Base-by-base conservation (phyloP, 192 early-diverging fungal species). In the Podila verticillata region DNA sequence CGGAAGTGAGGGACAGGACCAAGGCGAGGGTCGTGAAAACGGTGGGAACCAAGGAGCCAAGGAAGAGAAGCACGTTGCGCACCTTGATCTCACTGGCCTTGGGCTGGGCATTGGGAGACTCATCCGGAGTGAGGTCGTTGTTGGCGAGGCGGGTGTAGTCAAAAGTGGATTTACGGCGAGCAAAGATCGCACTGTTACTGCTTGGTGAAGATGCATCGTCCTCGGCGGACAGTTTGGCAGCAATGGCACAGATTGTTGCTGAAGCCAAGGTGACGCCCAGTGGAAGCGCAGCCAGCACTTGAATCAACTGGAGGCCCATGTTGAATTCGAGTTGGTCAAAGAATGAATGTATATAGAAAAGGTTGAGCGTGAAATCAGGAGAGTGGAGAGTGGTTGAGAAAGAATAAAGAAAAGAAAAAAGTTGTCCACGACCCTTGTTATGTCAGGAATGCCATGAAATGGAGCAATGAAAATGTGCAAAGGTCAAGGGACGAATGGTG, bases 51-150 rank as follows among this genome's bases (percentile, higher is more conserved):
- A 72, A 31, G 5, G 77, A 80, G 20, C 66, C 39, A 7, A 68
- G 5, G 31, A 72, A 68, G 49, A 80, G 70, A 31, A 63, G 15
- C 9, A 67, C 28, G 32, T 57, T 63, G 29, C 77, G 77, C 61
- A 72, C 67, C 56, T 72, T 80, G 70, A 80, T 80, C 61, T 68
- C 63, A 4, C 31, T 32, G n/a, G 59, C 70, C 24, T 64, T 68
- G n/a, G 77, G 77, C 35, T 72, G 77, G 22, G 15, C 58, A 32
- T 60, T 32, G 58, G 30, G 26, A 28, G 29, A 60, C 28, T 19
- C 13, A 19, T 68, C 47, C 1, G 36, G 10, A 7, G 68, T 28
- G 7, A 59, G 39, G 15, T 72, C 57, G 31, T 22, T 39, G 44
- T 20, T 58, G 30, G 30, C 28, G 36, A 80, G 61, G 29, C 56